These are phyloP conservation scores for Podila clonocystis DNA, from an alignment of 192 early-diverging fungal species.

Conservation along the genomic window DNA sequence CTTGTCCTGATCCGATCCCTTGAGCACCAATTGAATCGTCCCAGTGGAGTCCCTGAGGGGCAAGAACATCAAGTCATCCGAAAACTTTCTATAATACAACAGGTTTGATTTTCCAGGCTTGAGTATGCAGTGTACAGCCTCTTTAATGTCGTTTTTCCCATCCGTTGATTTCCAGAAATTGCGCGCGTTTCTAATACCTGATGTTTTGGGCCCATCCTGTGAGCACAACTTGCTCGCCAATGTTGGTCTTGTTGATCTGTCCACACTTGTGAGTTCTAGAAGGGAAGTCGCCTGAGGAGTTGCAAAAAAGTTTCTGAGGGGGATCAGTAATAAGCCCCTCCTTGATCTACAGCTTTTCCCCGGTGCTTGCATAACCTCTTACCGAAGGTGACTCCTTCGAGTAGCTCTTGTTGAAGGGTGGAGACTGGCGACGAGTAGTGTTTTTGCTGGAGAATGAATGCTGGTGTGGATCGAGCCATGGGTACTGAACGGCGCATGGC, in stretches of 20 bases:
- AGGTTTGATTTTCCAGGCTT: not conserved
- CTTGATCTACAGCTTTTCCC: no score
- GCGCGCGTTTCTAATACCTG: conserved; percentile 40
- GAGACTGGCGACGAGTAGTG: not conserved
- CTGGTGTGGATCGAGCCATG: not conserved
- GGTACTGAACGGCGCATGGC: not conserved
- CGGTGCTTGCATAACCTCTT: not conserved
- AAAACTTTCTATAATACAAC: conserved; percentile 62
- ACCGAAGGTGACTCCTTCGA: conserved; percentile 1
- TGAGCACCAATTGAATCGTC: conserved; percentile 75
- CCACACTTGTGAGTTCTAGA: conserved; percentile 83
- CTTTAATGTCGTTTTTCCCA: not conserved
- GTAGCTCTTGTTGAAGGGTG: not conserved
- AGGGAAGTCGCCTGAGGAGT: conserved; percentile 48
- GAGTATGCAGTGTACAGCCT: no score
- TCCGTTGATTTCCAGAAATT: not conserved
- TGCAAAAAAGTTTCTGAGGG: not conserved
- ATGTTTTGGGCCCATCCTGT: conserved; percentile 80
- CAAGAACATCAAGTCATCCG: conserved; percentile 78
- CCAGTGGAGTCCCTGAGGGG: conserved; percentile 84
- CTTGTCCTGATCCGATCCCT: conserved; percentile 20
- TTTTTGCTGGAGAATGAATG: not conserved
- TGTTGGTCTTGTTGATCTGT: conserved; percentile 64
- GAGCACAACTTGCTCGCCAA: conserved; percentile 73
- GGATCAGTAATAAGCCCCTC: no score